Evolutionary conservation across 139 green algal species (phyloP), one percentile per base, ranked within the genome.

Genomic region (Tetradesmus lagerheimii): DNA sequence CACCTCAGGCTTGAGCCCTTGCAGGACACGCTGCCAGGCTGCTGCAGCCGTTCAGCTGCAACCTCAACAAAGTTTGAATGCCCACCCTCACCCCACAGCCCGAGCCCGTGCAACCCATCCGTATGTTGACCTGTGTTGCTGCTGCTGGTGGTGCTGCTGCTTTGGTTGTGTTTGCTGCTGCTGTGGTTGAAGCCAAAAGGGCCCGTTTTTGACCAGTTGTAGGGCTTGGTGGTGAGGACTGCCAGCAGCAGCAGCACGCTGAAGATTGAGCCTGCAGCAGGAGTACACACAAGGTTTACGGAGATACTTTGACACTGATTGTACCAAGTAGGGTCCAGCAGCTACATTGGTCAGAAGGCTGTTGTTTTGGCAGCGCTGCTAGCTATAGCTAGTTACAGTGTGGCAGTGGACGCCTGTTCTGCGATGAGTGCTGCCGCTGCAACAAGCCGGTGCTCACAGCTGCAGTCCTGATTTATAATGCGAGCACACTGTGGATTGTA

Each of bases 1-100:
- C 83, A 88, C 64, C 47, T 50, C 64, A 88, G 38, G 15, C 27
- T 39, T 16, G 83, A 64, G 3, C 83, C 83, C 2, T 80, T 64
- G 64, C 83, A 88, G 38, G 64, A 53, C 6, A 88, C 64, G 43
- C 23, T 64, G 43, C 43, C 43, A 4, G 39, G 41, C 64, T 89
- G 62, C 4, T 41, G 41, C 6, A 83, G 29, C n/a, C 64, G 39
- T 15, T 53, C 85, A 38, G 9, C 23, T 35, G 76, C 37, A 5
- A 64, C 53, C 18, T 74, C 37, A 50, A 14, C 15, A 18, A 71
- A 71, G 25, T 71, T n/a, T 31, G 57, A 4, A 31, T 71, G 57
- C 57, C 82, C 82, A 16, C 82, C 82, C 25, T 87, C 82, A 16
- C 66, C n/a, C 82, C 82, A 87, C n/a, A 87, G 23, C 12, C 82